phyloP scores from a whole-genome alignment of 2,329 filamentous ascomycete genomes.

The Colletotrichum viniferum region DNA sequence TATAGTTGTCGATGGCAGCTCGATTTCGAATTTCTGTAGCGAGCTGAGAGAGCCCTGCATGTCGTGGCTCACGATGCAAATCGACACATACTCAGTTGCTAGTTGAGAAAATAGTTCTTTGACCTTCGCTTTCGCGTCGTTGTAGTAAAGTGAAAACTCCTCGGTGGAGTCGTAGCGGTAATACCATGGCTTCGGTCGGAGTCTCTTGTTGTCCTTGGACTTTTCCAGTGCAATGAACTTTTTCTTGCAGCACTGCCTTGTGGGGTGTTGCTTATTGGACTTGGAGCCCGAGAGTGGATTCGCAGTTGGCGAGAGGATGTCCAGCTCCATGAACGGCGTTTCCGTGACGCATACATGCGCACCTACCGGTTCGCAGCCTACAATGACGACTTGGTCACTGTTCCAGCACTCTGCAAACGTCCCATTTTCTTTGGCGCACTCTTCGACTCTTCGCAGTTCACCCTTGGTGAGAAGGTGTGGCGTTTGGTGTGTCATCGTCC shows the following conservation, averaged over 20 bases:
- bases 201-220: background rate
- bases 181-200: background rate
- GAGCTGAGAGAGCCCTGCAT: background rate
- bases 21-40: background rate
- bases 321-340: background rate
- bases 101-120: background rate
- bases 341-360: background rate
- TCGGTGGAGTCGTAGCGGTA: background rate
- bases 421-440: background rate
- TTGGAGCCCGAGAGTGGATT: background rate
- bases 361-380: background rate
- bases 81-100: rapidly evolving
- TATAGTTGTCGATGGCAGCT: background rate
- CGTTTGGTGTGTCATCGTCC: background rate
- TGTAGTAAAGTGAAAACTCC: background rate
- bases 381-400: background rate
- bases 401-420: background rate
- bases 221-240: background rate
- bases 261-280: background rate
- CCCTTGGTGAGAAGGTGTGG: background rate
- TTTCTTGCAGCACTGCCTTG: background rate
- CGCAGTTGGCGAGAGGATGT: background rate
- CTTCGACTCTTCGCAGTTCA: background rate
- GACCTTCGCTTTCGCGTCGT: background rate
- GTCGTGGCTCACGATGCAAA: background rate